Conservation (phyloP, 352 stramenopile genomes). For the Globisporangium uncinulatum region DNA sequence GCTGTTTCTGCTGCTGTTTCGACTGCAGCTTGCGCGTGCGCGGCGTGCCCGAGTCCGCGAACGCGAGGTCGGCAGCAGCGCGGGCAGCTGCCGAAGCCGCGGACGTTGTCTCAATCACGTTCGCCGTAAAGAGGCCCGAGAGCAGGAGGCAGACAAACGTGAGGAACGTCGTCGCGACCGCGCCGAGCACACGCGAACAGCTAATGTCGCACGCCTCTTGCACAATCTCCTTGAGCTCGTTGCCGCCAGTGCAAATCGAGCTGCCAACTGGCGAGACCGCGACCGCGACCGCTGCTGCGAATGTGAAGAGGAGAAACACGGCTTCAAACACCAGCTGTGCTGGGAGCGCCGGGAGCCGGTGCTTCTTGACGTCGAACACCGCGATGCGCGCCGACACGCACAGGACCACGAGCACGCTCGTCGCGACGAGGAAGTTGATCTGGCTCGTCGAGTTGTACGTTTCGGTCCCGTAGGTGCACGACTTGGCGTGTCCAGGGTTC, state of each 20-base stretch:
- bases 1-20: slow-evolving; percentile 16
- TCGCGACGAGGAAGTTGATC: slow-evolving; percentile 50
- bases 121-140: slow-evolving; percentile 47
- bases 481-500: slow-evolving; percentile 36
- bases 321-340: slow-evolving; percentile 40
- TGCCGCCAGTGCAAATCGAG: slow-evolving; percentile 45
- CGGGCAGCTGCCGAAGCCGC: slow-evolving; percentile 7
- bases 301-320: slow-evolving; percentile 53
- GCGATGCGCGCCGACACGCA: slow-evolving; percentile 29
- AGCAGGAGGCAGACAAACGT: slow-evolving; percentile 47
- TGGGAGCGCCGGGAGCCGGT: slow-evolving; percentile 31
- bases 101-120: slow-evolving; percentile 19
- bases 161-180: slow-evolving; percentile 48
- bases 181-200: slow-evolving; percentile 50
- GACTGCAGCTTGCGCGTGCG: slow-evolving; percentile 25
- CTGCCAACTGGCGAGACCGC: slow-evolving; percentile 45
- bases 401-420: slow-evolving; percentile 32
- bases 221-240: slow-evolving; percentile 39
- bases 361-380: slow-evolving; percentile 52
- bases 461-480: slow-evolving; percentile 41
- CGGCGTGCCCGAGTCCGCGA: slow-evolving; percentile 32
- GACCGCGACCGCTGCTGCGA: slow-evolving; percentile 44
- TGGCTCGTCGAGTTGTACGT: slow-evolving; percentile 47
- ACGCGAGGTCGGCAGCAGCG: slow-evolving; percentile 42
- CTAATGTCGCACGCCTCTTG: slow-evolving; percentile 63